These are phyloP conservation scores for Claviceps pusilla DNA, from an alignment of 2,329 filamentous ascomycete species.

Conservation along the genomic window DNA sequence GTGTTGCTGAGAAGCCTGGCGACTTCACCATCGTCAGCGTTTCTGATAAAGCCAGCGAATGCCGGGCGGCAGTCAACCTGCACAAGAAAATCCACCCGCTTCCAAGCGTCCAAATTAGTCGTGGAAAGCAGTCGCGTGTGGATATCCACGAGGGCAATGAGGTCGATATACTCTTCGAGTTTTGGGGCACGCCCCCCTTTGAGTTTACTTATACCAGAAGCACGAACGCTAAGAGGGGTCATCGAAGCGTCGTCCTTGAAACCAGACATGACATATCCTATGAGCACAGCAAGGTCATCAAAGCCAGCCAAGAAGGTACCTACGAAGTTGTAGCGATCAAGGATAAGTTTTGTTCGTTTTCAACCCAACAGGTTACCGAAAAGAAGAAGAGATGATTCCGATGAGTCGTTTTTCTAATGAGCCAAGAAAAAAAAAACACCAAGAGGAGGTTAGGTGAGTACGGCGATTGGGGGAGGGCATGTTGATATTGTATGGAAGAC, in stretches of 20 bases:
- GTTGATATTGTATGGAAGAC: conserved; percentile 17
- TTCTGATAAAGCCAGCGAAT: conserved; percentile 77
- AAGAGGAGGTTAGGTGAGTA: not conserved
- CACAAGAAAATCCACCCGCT: conserved; percentile 79
- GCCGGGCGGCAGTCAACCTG: conserved; percentile 64
- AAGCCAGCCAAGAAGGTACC: conserved; percentile 82
- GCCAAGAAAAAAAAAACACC: not conserved
- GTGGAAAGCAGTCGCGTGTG: conserved; percentile 63
- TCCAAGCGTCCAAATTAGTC: conserved; percentile 79
- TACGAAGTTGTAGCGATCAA: conserved; percentile 96
- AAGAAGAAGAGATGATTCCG: conserved; percentile 23
- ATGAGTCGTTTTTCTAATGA: not conserved
- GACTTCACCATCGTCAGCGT: conserved; percentile 77
- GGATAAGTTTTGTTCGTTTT: conserved; percentile 82
- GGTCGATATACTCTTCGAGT: conserved; percentile 86
- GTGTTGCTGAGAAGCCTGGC: conserved; percentile 82
- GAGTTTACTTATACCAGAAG: conserved; percentile 94
- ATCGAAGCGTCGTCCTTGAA: conserved; percentile 69
- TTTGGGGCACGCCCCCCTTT: conserved; percentile 89
- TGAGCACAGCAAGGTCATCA: conserved; percentile 66
- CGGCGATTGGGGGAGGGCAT: no score
- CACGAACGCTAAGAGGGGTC: conserved; percentile 67
- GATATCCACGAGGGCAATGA: conserved; percentile 96
- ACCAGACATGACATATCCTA: conserved; percentile 77
- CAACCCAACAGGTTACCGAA: conserved; percentile 45